These are phyloP conservation scores for Calonectria henricotiae DNA, from an alignment of 2,329 filamentous ascomycete genomes.

Conservation along the genomic window DNA sequence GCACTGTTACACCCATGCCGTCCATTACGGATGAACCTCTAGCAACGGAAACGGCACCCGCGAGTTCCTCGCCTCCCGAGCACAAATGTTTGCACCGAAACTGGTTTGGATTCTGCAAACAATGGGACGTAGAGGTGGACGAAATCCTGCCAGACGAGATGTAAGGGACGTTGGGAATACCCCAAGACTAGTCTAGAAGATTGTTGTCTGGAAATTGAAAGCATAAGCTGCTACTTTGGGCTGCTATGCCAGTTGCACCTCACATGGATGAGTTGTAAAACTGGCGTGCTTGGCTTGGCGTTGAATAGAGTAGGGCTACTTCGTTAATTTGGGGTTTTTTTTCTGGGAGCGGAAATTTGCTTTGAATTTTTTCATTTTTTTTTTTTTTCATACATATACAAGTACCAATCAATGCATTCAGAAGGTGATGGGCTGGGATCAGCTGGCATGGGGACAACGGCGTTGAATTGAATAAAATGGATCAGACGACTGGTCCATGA, in stretches of 20 bases:
- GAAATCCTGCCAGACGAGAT: conserved; percentile 56
- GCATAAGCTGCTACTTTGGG: background rate
- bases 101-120: conserved; percentile 63
- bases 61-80: conserved; percentile 48
- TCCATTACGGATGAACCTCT: conserved; percentile 56
- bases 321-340: background rate
- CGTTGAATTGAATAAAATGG: conserved; percentile 27
- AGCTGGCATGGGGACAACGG: conserved; percentile 24
- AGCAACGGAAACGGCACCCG: conserved; percentile 50
- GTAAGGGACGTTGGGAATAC: conserved; percentile 32
- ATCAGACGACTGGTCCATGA: conserved; percentile 9
- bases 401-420: conserved; percentile 7
- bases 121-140: conserved; percentile 54
- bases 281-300: conserved; percentile 19
- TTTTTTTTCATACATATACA: conserved; percentile 27
- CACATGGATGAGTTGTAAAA: background rate
- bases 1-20: conserved; percentile 48
- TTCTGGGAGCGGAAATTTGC: conserved; percentile 2
- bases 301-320: conserved; percentile 6
- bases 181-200: background rate
- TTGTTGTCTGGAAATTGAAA: background rate
- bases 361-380: background rate
- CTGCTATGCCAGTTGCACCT: background rate
- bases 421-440: conserved; percentile 12
- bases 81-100: conserved; percentile 58